phyloP scores from a whole-genome alignment of 495 filamentous ascomycete species.

The Annulohypoxylon stygium region DNA sequence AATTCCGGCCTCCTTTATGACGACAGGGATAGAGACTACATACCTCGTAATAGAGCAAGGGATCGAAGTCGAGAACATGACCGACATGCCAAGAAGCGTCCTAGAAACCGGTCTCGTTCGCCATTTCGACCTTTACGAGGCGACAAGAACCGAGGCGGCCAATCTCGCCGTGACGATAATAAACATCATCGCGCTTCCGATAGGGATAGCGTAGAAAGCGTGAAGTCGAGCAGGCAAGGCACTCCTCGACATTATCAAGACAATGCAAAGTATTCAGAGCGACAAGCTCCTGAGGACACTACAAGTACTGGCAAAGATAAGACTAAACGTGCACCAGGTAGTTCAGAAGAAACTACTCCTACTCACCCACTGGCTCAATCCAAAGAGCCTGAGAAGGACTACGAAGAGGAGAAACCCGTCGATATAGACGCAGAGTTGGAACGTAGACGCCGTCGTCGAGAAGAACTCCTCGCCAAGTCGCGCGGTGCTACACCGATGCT shows the following conservation, averaged over 20 bases:
- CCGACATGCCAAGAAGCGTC: constrained; percentile 69
- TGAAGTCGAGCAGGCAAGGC: constrained; percentile 44
- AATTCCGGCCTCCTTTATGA: constrained; percentile 65
- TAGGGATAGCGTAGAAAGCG: constrained; percentile 31
- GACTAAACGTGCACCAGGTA: constrained; percentile 74
- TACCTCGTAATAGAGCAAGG: constrained; percentile 40
- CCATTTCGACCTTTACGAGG: constrained; percentile 62
- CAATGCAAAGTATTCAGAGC: constrained; percentile 45
- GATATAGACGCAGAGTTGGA: constrained; percentile 87
- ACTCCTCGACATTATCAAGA: constrained; percentile 45
- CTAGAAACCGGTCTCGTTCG: constrained; percentile 76
- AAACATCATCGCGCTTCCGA: constrained; percentile 44
- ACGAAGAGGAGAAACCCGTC: constrained; percentile 66
- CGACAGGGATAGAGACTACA: constrained; percentile 60
- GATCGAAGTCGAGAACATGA: constrained; percentile 55
- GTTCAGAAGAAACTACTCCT: constrained; percentile 63
- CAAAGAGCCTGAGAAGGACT: constrained; percentile 54
- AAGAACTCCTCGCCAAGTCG: constrained; percentile 89
- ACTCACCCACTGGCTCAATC: constrained; percentile 25
- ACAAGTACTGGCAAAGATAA: constrained; percentile 65
- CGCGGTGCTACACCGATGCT: constrained; percentile 78
- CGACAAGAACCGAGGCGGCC: constrained; percentile 59
- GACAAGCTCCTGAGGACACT: constrained; percentile 49
- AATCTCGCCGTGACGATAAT: constrained; percentile 38
- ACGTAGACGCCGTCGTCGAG: constrained; percentile 85